Base-by-base conservation (phyloP, 768 basidiomycete genomes). In the Mycena albidolilacea region DNA sequence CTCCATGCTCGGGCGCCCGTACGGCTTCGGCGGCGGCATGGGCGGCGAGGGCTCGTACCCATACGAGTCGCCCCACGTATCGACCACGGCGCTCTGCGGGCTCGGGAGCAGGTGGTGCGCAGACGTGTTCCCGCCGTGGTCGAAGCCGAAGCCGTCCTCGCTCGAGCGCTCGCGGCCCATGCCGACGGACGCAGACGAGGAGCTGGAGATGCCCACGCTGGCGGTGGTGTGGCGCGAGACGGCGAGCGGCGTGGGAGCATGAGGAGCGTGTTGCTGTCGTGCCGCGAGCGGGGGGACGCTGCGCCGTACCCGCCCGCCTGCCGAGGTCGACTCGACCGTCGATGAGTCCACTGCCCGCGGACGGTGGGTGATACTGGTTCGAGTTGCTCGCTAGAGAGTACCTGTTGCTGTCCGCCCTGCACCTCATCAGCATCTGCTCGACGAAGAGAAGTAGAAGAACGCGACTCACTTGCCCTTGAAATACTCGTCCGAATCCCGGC, bases 361-460 rank as follows among this genome's bases (percentile, higher is more conserved):
- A 87, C 59, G 84, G 82, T 38, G 89, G 84, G 72, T 89, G 87
- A 70, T 90, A 90, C n/a, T 88, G 86, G 75, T 97, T 95, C 64
- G 91, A 90, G 55, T 91, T 92, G 2, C 95, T 97, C 19, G 91
- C 89, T 79, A 93, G 80, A 12, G 96, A 97, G 78, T 94, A 92
- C 23, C 96, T 88, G 73, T 89, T 88, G 73, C 82, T 83, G 21
- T 85, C 80, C 59, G 78, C 75, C 74, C 84, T 82, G 67, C 30
- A 30, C 30, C 1, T 57, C 71, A 65, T 71, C 63, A 80, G 69
- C 72, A 65, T 14, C 39, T 21, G 57, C 41, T 35, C 60, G 8
- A 64, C 9, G 72, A 55, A 70, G 65, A 39, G 17, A 66, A 69
- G 44, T 3, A 30, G 46, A 39, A 50, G 65, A n/a, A 72, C 64